phyloP scores from a whole-genome alignment of 2,329 filamentous ascomycete species.

The Epicoccum sorghinum region DNA sequence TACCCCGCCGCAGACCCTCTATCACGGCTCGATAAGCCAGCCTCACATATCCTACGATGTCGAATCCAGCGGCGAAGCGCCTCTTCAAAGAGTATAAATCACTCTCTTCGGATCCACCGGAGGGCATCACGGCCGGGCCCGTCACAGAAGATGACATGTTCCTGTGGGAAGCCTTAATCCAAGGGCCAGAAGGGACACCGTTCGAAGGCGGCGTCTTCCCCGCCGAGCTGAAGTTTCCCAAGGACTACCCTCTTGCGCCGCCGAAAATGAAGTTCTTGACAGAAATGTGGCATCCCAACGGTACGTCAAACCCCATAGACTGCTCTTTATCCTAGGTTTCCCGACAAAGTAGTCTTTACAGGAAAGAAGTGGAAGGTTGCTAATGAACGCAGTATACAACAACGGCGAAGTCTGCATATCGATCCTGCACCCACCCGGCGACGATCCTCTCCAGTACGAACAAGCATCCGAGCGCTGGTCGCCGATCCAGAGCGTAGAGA shows the following conservation, averaged over 20 bases:
- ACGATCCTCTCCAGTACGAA: constrained; percentile 95
- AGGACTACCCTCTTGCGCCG: constrained; percentile 83
- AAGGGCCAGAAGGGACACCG: constrained; percentile 92
- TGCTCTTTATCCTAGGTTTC: no score
- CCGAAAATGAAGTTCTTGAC: constrained; percentile 86
- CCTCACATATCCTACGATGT: constrained; percentile 44
- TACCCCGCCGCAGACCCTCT: background rate
- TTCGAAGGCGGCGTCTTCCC: constrained; percentile 96
- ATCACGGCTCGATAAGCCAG: no score
- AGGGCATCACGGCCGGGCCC: constrained; percentile 94
- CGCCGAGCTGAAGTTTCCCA: constrained; percentile 81
- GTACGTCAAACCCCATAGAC: constrained; percentile 48
- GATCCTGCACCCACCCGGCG: constrained; percentile 92
- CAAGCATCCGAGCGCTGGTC: constrained; percentile 88
- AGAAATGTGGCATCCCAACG: constrained; percentile 93
- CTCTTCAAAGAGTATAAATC: constrained; percentile 96
- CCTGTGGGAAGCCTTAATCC: constrained; percentile 94
- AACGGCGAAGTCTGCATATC: constrained; percentile 93
- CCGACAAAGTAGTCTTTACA: no score
- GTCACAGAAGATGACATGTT: constrained; percentile 94
- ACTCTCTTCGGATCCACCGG: constrained; percentile 92
- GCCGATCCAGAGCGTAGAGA: constrained; percentile 93
- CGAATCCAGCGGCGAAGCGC: constrained; percentile 69
- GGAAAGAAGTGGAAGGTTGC: background rate
- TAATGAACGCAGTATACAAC: constrained; percentile 67